phyloP scores from a whole-genome alignment of 257 asterid species.

The Eustoma russellianum region DNA sequence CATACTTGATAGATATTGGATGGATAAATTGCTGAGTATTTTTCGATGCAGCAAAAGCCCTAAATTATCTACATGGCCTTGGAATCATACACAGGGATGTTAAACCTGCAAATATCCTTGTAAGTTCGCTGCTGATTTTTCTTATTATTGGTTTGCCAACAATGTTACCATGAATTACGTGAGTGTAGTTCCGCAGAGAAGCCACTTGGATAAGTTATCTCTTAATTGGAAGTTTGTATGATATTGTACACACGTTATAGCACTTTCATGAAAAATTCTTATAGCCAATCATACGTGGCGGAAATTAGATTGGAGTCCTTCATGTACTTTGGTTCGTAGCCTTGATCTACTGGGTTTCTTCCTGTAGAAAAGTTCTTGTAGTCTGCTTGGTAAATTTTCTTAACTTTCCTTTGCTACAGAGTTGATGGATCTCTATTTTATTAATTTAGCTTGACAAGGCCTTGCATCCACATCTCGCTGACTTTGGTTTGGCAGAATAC shows the following conservation, averaged over 20 bases:
- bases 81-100: constrained; percentile 97
- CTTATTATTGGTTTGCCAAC: constrained; percentile 2
- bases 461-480: constrained; percentile 66
- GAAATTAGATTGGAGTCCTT: too few relatives aligned
- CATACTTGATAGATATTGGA: neutral
- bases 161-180: too few relatives aligned
- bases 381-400: neutral
- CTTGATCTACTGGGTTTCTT: too few relatives aligned
- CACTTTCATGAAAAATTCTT: too few relatives aligned
- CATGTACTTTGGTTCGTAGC: too few relatives aligned
- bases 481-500: constrained; percentile 92
- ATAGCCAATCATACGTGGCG: too few relatives aligned
- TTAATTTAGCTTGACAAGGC: constrained; percentile 57
- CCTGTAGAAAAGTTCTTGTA: too few relatives aligned
- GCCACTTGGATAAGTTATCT: neutral
- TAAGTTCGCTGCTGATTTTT: constrained; percentile 36
- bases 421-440: constrained; percentile 9
- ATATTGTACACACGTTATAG: too few relatives aligned
- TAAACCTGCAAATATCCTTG: constrained; percentile 96
- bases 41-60: constrained; percentile 72
- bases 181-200: neutral
- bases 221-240: too few relatives aligned
- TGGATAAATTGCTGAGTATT: constrained; percentile 18
- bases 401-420: neutral
- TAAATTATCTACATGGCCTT: constrained; percentile 77